phyloP scores from a whole-genome alignment of 2,329 filamentous ascomycete genomes.

The Colletotrichum sp. region DNA sequence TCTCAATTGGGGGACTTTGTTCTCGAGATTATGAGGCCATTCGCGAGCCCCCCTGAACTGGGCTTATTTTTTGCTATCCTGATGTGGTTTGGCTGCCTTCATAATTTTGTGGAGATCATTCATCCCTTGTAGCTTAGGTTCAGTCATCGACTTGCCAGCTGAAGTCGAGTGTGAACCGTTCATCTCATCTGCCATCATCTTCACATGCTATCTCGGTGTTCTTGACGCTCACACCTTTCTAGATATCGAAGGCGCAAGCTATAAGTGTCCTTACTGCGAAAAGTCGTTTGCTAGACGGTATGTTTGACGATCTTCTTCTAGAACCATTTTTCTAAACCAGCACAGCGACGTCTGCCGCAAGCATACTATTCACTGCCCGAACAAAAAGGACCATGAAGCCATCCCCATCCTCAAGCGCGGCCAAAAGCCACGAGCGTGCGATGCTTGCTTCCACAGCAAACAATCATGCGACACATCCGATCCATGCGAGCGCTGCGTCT shows the following conservation, averaged over 20 bases:
- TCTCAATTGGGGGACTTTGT: not conserved
- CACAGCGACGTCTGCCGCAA: constrained; percentile 30
- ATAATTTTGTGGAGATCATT: not conserved
- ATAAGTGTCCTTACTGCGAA: constrained; percentile 23
- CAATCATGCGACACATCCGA: constrained; percentile 29
- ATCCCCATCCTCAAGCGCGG: constrained; percentile 28
- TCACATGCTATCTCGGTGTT: not conserved
- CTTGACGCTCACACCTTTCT: not conserved
- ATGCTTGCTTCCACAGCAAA: constrained; percentile 32
- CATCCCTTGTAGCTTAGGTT: not conserved
- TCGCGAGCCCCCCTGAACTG: not conserved
- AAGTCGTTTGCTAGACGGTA: constrained; percentile 26
- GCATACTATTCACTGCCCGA: constrained; percentile 26
- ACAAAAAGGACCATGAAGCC: constrained; percentile 9
- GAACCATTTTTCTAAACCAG: not conserved
- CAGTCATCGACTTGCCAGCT: not conserved
- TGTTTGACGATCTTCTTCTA: not conserved
- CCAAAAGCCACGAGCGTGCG: constrained; percentile 31
- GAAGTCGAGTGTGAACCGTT: not conserved
- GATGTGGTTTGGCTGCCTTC: not conserved
- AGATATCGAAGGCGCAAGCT: constrained; percentile 19
- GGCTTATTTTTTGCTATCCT: not conserved
- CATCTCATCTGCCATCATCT: not conserved
- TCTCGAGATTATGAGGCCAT: not conserved
- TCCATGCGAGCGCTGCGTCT: constrained; percentile 29